These are phyloP conservation scores for Phyllostachys edulis DNA, from an alignment of 176 grass and related monocot genomes.

Conservation along the genomic window DNA sequence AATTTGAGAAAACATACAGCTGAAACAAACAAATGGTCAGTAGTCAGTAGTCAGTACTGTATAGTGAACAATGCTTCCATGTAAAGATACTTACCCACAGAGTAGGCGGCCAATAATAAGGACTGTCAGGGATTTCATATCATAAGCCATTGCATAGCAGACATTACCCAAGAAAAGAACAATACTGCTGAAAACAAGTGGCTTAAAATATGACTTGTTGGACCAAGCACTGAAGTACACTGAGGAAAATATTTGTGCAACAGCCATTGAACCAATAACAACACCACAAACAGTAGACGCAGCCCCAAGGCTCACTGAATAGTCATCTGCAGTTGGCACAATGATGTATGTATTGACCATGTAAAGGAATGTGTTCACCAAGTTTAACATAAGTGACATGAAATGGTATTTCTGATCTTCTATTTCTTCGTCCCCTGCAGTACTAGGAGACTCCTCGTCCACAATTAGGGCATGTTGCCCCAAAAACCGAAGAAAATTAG, in stretches of 20 bases:
- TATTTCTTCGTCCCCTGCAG: conserved; percentile 67
- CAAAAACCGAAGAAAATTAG: conserved; percentile 87
- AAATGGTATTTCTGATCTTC: conserved; percentile 84
- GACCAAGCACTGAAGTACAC: conserved; percentile 93
- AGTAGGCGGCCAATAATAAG: conserved; percentile 72
- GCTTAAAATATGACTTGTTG: conserved; percentile 88
- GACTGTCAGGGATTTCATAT: conserved; percentile 66
- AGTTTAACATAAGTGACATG: conserved; percentile 77
- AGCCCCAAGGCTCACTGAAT: conserved; percentile 86
- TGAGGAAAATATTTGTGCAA: conserved; percentile 88
- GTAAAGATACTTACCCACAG: conserved; percentile 63
- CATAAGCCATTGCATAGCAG: conserved; percentile 79
- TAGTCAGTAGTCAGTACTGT: background rate
- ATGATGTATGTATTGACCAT: conserved; percentile 98
- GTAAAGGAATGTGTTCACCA: conserved; percentile 92
- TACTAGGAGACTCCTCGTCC: conserved; percentile 74
- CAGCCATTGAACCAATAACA: conserved; percentile 91
- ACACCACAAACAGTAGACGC: conserved; percentile 89
- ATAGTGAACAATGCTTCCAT: background rate
- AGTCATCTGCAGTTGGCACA: conserved; percentile 90
- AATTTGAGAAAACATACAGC: background rate
- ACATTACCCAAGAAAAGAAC: conserved; percentile 82
- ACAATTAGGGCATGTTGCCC: conserved; percentile 84
- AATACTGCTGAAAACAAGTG: conserved; percentile 86
- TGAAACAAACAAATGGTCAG: background rate